Base-by-base conservation (phyloP, 2,329 filamentous ascomycete genomes). In the Aschersonia sp. region DNA sequence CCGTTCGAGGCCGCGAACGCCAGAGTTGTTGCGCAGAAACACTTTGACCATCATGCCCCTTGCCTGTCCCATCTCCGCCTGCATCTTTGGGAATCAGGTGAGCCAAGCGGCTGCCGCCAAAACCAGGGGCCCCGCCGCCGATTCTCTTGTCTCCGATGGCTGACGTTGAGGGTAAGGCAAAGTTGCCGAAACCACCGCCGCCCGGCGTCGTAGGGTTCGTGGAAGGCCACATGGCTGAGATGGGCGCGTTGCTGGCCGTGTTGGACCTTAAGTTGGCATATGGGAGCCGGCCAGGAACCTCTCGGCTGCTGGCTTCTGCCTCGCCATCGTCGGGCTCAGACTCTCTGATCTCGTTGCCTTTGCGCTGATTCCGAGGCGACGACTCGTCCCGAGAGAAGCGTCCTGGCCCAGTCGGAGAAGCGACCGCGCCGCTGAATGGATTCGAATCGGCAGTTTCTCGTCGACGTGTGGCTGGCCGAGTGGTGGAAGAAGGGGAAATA, bases 171-270 rank as follows among this genome's bases (percentile, higher is more conserved):
- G 68, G 65, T 47, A 94, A 64, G n/a, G 85, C 82, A 63, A 97
- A 97, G 58, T 82, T 92, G 9, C 91, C 91, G 65, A 98, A 98
- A 29, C 82, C 89, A 5, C 82, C 75, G 55, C 85, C 79, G 56
- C 85, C 79, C 9, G 78, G 75, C 43, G 82, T 75, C 45, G 71
- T 72, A 48, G 78, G 77, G 29, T 78, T 73, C 10, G 77, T 62
- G 4, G 64, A 56, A 28, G 64, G 61, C 66, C 66, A 69, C 6
- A 66, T 73, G 10, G 61, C 57, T 29, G 67, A 69, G 52, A 75
- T 70, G 4, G 61, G 66, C 1, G 67, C 57, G 31, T 63, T 66
- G n/a, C 72, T 70, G 5, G 68, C 65, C 31, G 76, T 78, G 53
- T 75, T 80, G 55, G 68, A 72, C 40, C 79, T 74, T 51, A 80